Conservation (phyloP, 768 basidiomycete species). For the Russula emetica region DNA sequence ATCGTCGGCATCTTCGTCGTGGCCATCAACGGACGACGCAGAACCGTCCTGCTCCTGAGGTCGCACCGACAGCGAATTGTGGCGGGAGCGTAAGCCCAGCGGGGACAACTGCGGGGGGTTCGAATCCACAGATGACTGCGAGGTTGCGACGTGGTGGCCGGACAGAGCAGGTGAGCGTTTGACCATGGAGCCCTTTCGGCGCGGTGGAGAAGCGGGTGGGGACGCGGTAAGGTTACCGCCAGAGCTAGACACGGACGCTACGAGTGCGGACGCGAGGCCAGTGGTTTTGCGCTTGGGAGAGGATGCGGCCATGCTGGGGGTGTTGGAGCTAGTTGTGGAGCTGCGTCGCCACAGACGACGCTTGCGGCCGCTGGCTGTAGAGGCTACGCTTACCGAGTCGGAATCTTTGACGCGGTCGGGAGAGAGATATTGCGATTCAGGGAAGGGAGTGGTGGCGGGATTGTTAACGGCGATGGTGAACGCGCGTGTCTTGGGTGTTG, state of each 20-base stretch:
- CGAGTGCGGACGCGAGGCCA: slow-evolving; percentile 63
- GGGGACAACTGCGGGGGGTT: slow-evolving; percentile 15
- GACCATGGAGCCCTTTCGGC: slow-evolving; percentile 4
- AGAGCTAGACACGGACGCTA: slow-evolving; percentile 53
- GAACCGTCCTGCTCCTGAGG: slow-evolving; percentile 29
- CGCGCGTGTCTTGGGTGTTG: slow-evolving; percentile 10
- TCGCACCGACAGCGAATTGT: slow-evolving; percentile 28
- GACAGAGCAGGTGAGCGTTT: slow-evolving; percentile 22
- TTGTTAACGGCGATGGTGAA: slow-evolving; percentile 6
- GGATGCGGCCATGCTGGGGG: background rate
- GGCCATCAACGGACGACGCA: slow-evolving; percentile 26
- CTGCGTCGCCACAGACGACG: slow-evolving; percentile 21
- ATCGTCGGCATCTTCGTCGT: slow-evolving; percentile 32
- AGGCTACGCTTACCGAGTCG: slow-evolving; percentile 26
- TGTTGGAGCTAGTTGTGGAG: slow-evolving; percentile 8
- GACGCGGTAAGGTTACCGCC: background rate
- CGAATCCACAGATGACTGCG: slow-evolving; percentile 28
- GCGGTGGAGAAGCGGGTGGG: slow-evolving; percentile 5
- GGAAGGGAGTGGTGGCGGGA: background rate
- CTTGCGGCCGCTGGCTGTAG: slow-evolving; percentile 28
- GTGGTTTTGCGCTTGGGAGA: slow-evolving; percentile 41
- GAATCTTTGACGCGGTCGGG: slow-evolving; percentile 25
- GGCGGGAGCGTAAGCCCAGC: slow-evolving; percentile 29
- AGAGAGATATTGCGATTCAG: slow-evolving; percentile 17
- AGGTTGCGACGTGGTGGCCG: slow-evolving; percentile 13